Base-by-base conservation (phyloP, 306 rosid species). In the Casuarina cunninghamiana region DNA sequence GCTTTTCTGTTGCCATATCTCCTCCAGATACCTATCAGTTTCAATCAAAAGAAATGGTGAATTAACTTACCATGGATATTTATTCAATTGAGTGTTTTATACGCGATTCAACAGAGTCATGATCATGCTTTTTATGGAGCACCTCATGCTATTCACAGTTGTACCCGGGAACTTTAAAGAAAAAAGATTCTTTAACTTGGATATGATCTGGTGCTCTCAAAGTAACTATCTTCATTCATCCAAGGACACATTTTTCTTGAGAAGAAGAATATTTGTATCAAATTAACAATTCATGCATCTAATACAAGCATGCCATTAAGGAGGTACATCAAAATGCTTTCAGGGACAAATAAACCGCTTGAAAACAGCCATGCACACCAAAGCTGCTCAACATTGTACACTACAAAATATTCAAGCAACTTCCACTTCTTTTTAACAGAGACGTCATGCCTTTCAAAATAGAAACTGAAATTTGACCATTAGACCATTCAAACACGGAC, bases 21-120 rank as follows among this genome's bases (percentile, higher is more conserved):
- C 80, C 66, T 70, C 54, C 75, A 13, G 78, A 62, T 8, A 83
- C 62, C 84, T 76, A 5, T 41, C 26, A 55, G 2, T 19, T 79
- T 61, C 35, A 43, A 39, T 58, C 71, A 42, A n/a, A 42, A 17
- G 6, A 67, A 67, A 67, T 67, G 15, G 7, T 6, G 71, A 26
- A 26, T 26, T 26, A 26, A 26, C 32, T 26, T 26, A 26, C 32
- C 13, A 48, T 48, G 51, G 51, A 8, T 48, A 10, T 48, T 48
- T 10, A 48, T 48, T 48, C 51, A 48, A 48, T 48, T 9, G 9
- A 48, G 51, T 1, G 13, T 48, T 13, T 48, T 48, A 10, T 48
- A 10, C 3, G 51, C 12, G 13, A 13, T 1, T 48, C 11, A 48
- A 11, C 51, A 10, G 51, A 48, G 9, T 48, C 51, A 48, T 48